Base-by-base conservation (phyloP, 1,139 yeast species). In the Arxiozyma slooffiae region DNA sequence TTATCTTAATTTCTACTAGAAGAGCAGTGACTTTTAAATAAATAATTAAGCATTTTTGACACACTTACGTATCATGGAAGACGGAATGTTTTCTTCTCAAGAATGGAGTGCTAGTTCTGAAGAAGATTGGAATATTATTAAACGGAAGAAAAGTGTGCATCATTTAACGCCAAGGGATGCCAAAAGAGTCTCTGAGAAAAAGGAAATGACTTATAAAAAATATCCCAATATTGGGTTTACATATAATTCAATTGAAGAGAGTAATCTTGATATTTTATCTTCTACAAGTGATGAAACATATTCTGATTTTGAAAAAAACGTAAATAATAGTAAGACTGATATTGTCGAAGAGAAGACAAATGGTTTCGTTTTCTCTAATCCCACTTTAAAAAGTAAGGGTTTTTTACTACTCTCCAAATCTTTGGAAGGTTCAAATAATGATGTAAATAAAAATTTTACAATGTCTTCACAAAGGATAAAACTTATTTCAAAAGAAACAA, bases 261-360 rank as follows among this genome's bases (percentile, higher is more conserved):
- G 53, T 26, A n/a, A 30, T 6, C 11, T 30, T 30, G 60, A 55
- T 47, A 53, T 57, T 34, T 43, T 57, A 22, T 57, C 60, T 16
- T 55, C 55, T 43, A 53, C 58, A 6, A 57, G 60, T 48, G 55
- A 58, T 37, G 59, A 57, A 21, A 38, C 24, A 2, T 20, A 42
- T 16, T 42, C 45, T 56, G 54, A 18, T 49, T 47, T 26, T 49
- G 53, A 16, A 51, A 52, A 17, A 18, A 18, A 17, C 38, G 34
- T 17, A 11, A 38, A 8, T 30, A 30, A 23, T 18, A 37, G 24
- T 14, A 41, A 36, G n/a, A 11, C 14, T 30, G 45, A 24, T 22
- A 36, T 38, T 49, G 36, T 38, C 45, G 39, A 26, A 37, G 22
- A 46, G 17, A 24, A 38, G 34, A 26, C 30, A 21, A 16, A n/a